Conservation (phyloP, 2,329 filamentous ascomycete genomes). For the Lasiodiplodia citricola region DNA sequence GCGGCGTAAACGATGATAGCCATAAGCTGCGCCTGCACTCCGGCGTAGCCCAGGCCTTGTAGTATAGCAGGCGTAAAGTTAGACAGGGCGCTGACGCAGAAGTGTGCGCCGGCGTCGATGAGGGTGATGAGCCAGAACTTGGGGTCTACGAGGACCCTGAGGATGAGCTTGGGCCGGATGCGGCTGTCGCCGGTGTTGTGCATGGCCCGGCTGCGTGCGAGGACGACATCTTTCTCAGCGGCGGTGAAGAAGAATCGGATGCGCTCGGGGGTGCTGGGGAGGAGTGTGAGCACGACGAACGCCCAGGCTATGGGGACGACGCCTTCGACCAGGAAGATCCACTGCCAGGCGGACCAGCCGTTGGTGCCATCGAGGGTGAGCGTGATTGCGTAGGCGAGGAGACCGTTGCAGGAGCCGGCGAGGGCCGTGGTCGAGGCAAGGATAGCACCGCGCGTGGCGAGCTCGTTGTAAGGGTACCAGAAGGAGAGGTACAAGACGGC, state of each 20-base stretch:
- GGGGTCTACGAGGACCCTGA: slow-evolving; percentile 15
- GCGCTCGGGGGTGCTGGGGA: background rate
- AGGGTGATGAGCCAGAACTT: slow-evolving; percentile 29
- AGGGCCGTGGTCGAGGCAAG: slow-evolving; percentile 4
- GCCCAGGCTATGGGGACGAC: background rate
- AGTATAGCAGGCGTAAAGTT: slow-evolving; percentile 30
- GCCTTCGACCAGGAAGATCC: background rate
- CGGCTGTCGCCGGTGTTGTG: background rate
- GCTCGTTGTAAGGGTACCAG: slow-evolving; percentile 20
- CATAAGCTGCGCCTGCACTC: slow-evolving; percentile 29
- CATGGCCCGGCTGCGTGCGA: background rate
- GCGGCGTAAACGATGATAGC: slow-evolving; percentile 28
- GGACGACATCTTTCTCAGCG: background rate
- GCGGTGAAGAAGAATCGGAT: background rate
- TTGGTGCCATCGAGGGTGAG: background rate
- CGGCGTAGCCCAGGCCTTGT: slow-evolving; percentile 26
- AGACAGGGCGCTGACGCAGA: slow-evolving; percentile 24
- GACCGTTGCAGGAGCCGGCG: background rate
- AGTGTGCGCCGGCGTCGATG: slow-evolving; percentile 26
- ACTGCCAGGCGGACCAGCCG: background rate
- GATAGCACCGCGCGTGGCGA: slow-evolving; percentile 3
- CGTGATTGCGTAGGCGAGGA: background rate
- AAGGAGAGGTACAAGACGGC: slow-evolving; percentile 1
- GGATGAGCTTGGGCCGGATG: background rate
- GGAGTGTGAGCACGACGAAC: background rate